Conservation (phyloP, 2,329 filamentous ascomycete species). For the Passalora sequoiae region DNA sequence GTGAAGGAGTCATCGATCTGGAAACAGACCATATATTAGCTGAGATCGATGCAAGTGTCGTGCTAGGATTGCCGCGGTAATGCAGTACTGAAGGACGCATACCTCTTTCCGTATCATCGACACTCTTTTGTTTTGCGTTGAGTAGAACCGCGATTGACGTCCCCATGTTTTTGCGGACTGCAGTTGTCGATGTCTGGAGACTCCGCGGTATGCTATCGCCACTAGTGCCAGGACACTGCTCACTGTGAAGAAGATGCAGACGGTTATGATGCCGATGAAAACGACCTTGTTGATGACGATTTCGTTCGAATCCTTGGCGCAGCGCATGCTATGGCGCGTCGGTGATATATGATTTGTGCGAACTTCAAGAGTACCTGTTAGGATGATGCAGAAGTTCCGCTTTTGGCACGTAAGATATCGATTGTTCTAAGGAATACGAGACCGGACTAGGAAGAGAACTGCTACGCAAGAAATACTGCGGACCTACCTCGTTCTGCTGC, state of each 20-base stretch:
- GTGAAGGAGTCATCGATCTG: constrained; percentile 26
- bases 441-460: background rate
- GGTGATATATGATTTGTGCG: too few species aligned
- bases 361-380: too few species aligned
- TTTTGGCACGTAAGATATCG: background rate
- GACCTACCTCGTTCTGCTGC: constrained; percentile 3
- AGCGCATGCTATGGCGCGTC: too few species aligned
- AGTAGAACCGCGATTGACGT: constrained; percentile 19
- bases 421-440: too few species aligned
- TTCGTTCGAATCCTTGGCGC: too few species aligned
- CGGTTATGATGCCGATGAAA: constrained; percentile 22
- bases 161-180: constrained; percentile 22
- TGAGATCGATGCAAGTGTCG: too few species aligned
- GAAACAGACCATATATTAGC: too few species aligned
- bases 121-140: constrained; percentile 15
- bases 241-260: constrained; percentile 21
- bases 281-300: constrained; percentile 25
- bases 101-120: constrained; percentile 24
- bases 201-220: constrained; percentile 20
- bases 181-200: constrained; percentile 12
- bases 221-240: constrained; percentile 21
- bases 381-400: too few species aligned
- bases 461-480: background rate
- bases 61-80: too few species aligned
- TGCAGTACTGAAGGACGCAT: background rate